Percentiles rank a stretch among this genome's conserved stretches.
These are phyloP conservation scores for Malassezia yamatoensis DNA, from an alignment of 1,284 basidiomycete species.

Conservation along the genomic window DNA sequence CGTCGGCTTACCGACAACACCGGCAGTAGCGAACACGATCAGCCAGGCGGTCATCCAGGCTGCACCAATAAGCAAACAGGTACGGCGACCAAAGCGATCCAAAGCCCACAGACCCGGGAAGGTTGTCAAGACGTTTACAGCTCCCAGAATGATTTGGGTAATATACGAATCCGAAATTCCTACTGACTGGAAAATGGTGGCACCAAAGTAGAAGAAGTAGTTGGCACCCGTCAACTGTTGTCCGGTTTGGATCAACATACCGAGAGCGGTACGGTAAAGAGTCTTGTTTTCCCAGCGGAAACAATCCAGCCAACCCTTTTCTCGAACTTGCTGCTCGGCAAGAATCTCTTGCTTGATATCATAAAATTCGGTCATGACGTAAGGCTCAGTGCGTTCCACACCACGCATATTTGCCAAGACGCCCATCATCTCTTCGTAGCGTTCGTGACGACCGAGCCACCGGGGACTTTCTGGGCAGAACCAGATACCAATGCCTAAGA, in stretches of 20 bases:
- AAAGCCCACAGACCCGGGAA: constrained; percentile 57
- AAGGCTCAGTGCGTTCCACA: constrained; percentile 37
- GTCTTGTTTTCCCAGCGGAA: constrained; percentile 35
- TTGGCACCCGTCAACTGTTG: constrained; percentile 65
- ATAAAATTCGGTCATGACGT: constrained; percentile 38
- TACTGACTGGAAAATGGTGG: constrained; percentile 60
- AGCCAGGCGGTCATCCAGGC: constrained; percentile 63
- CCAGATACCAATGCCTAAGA: constrained; percentile 60
- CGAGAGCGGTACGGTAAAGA: constrained; percentile 46
- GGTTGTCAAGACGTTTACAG: constrained; percentile 57
- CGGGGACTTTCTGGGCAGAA: constrained; percentile 67
- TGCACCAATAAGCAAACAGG: constrained; percentile 52
- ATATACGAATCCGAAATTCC: constrained; percentile 55
- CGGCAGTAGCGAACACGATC: constrained; percentile 66
- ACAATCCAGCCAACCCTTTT: constrained; percentile 37
- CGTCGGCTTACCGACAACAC: constrained; percentile 58
- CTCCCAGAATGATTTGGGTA: constrained; percentile 57
- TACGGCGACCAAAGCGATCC: constrained; percentile 55
- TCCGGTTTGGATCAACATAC: constrained; percentile 61
- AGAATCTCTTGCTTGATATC: constrained; percentile 37
- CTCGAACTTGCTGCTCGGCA: constrained; percentile 18
- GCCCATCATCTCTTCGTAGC: constrained; percentile 54
- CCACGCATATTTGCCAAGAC: constrained; percentile 57
- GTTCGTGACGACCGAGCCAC: constrained; percentile 57
- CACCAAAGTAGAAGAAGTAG: constrained; percentile 52